Conservation (phyloP, 164 flowering plant genomes). For the Dillenia turbinata region DNA sequence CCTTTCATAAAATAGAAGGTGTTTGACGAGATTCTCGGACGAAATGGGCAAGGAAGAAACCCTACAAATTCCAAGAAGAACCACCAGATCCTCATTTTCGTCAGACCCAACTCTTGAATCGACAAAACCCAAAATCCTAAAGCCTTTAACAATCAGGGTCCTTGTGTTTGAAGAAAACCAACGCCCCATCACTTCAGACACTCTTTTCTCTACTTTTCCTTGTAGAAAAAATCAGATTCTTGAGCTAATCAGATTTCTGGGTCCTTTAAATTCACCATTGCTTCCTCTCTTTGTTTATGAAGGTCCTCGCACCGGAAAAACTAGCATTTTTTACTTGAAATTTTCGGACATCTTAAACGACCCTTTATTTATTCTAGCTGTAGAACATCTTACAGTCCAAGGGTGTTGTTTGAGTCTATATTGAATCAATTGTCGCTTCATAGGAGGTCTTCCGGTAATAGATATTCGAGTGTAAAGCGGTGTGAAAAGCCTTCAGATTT, state of each 20-base stretch:
- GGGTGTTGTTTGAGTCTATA: slow-evolving; percentile 72
- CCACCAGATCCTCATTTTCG: slow-evolving; percentile 48
- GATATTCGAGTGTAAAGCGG: slow-evolving; percentile 65
- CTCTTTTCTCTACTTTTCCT: slow-evolving; percentile 56
- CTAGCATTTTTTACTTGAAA: slow-evolving; percentile 55
- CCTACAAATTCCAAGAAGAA: slow-evolving; percentile 43
- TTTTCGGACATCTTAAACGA: slow-evolving; percentile 65
- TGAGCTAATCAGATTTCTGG: slow-evolving; percentile 57
- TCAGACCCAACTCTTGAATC: slow-evolving; percentile 18
- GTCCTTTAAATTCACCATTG: slow-evolving; percentile 67
- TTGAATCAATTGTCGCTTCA: slow-evolving; percentile 76
- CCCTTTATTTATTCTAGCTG: slow-evolving; percentile 91
- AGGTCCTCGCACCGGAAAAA: slow-evolving; percentile 77
- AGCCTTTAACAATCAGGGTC: slow-evolving; percentile 30
- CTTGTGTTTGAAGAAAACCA: slow-evolving; percentile 39
- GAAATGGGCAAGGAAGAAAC: slow-evolving; percentile 46
- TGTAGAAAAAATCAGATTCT: slow-evolving; percentile 59
- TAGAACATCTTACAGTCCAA: slow-evolving; percentile 64
- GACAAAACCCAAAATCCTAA: slow-evolving; percentile 17
- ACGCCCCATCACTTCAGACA: slow-evolving; percentile 40
- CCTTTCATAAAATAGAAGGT: no score
- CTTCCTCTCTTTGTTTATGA: slow-evolving; percentile 79
- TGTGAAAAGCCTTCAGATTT: slow-evolving; percentile 92
- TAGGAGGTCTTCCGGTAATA: slow-evolving; percentile 42
- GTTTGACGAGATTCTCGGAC: no score